These are phyloP conservation scores for Taiozyma onychis DNA, from an alignment of 1,139 yeast genomes.

Conservation along the genomic window DNA sequence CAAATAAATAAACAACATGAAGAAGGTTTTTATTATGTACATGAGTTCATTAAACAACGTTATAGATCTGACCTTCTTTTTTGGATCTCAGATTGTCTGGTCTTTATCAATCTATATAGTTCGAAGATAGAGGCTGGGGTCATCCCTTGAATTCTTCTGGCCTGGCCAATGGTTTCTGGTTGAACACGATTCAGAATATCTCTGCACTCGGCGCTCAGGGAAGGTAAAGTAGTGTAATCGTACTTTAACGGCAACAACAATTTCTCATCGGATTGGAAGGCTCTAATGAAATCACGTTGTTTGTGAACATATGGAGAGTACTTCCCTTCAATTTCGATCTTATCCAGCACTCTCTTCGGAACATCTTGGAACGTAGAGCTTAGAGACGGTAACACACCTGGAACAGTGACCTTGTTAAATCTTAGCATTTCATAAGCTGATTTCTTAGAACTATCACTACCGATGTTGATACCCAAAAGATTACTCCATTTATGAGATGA, in stretches of 20 bases:
- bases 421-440: conserved; percentile 52
- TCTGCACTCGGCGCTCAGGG: conserved; percentile 72
- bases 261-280: conserved; percentile 80
- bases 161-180: conserved; percentile 92
- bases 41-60: not conserved
- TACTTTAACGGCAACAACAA: conserved; percentile 59
- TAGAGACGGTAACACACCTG: conserved; percentile 10
- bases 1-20: not conserved
- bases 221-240: conserved; percentile 48
- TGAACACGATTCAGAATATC: conserved; percentile 64
- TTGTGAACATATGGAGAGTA: conserved; percentile 77
- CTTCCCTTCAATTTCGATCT: conserved; percentile 72
- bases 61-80: conserved; percentile 8
- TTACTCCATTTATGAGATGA: conserved; percentile 48
- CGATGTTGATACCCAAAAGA: conserved; percentile 30
- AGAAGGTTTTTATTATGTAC: not conserved
- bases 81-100: conserved; percentile 19
- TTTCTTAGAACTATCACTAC: conserved; percentile 26
- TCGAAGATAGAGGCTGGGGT: conserved; percentile 84
- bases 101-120: conserved; percentile 34
- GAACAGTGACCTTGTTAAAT: conserved; percentile 33
- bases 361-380: conserved; percentile 23
- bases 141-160: conserved; percentile 88
- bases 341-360: conserved; percentile 50
- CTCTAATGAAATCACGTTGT: conserved; percentile 64